Percentiles rank a stretch among this genome's conserved stretches.
These are phyloP conservation scores for Pelargonium myrrhifolium DNA, from an alignment of 441 rosid species.

Conservation along the genomic window DNA sequence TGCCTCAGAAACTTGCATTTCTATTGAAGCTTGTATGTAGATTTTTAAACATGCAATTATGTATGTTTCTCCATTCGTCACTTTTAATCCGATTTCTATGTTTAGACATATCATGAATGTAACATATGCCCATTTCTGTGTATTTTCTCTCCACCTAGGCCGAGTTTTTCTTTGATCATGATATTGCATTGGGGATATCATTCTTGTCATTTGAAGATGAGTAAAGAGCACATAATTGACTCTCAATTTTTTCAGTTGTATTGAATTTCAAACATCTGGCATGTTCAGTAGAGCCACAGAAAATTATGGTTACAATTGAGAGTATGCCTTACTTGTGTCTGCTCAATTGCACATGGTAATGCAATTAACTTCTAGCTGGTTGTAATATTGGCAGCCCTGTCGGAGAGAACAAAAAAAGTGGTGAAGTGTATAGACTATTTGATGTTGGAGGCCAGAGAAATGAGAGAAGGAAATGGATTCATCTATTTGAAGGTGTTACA, in stretches of 20 bases:
- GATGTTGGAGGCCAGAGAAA: slow-evolving; percentile 98
- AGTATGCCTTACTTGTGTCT: background rate
- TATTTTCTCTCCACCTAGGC: background rate
- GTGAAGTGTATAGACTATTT: slow-evolving; percentile 92
- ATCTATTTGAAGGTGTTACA: slow-evolving; percentile 95
- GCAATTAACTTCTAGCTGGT: slow-evolving; percentile 2
- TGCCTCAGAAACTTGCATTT: background rate
- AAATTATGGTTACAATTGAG: background rate
- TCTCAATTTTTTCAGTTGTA: background rate
- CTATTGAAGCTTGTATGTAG: background rate
- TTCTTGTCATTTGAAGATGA: background rate
- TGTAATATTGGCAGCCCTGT: slow-evolving; percentile 63
- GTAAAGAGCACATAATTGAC: background rate
- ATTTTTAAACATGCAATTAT: background rate
- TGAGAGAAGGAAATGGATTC: slow-evolving; percentile 99
- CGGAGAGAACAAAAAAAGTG: slow-evolving; percentile 91
- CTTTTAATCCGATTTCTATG: background rate
- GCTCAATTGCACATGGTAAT: background rate
- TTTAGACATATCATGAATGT: background rate
- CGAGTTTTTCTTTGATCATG: background rate
- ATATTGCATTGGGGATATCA: background rate
- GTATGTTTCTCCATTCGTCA: background rate
- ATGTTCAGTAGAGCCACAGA: background rate
- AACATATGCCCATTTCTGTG: background rate
- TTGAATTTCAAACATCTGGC: background rate